These are phyloP conservation scores for Rusavskia elegans DNA, from an alignment of 495 filamentous ascomycete species.

Conservation along the genomic window DNA sequence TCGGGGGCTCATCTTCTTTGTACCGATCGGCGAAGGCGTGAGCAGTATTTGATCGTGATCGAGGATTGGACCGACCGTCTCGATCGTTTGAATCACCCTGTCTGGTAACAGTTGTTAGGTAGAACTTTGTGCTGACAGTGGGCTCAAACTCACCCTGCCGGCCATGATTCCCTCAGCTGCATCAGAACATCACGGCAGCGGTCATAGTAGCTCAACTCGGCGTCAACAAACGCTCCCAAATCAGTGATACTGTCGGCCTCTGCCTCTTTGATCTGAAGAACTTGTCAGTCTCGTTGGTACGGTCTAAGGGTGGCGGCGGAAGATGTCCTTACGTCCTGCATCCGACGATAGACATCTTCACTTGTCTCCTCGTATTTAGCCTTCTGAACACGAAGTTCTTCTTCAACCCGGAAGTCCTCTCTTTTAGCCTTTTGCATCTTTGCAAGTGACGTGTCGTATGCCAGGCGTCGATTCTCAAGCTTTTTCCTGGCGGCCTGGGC, in stretches of 20 bases:
- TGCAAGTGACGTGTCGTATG: slow-evolving; percentile 76
- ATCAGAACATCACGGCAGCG: slow-evolving; percentile 63
- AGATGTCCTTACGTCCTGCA: slow-evolving; percentile 50
- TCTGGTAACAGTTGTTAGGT: slow-evolving; percentile 8
- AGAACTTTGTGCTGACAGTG: slow-evolving; percentile 3
- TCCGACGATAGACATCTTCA: slow-evolving; percentile 81
- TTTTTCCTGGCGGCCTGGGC: slow-evolving; percentile 73
- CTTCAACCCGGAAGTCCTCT: slow-evolving; percentile 85
- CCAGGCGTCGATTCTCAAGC: slow-evolving; percentile 77
- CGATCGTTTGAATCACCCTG: slow-evolving; percentile 17
- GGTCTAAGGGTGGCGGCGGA: not conserved
- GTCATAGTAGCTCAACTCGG: slow-evolving; percentile 84
- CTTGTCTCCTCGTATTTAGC: slow-evolving; percentile 93
- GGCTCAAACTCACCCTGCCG: slow-evolving; percentile 32
- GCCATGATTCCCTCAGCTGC: slow-evolving; percentile 54
- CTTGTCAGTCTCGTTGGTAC: not conserved
- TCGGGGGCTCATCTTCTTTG: slow-evolving; percentile 39
- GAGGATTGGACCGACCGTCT: slow-evolving; percentile 22
- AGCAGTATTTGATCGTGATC: slow-evolving; percentile 45
- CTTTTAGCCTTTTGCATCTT: slow-evolving; percentile 92
- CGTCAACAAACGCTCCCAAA: slow-evolving; percentile 68
- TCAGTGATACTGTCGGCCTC: slow-evolving; percentile 75
- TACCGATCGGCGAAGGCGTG: slow-evolving; percentile 44
- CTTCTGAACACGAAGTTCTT: slow-evolving; percentile 81
- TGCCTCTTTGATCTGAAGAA: slow-evolving; percentile 56